phyloP scores from a whole-genome alignment of 345 rosid species.

The Streptanthus diversifolius region DNA sequence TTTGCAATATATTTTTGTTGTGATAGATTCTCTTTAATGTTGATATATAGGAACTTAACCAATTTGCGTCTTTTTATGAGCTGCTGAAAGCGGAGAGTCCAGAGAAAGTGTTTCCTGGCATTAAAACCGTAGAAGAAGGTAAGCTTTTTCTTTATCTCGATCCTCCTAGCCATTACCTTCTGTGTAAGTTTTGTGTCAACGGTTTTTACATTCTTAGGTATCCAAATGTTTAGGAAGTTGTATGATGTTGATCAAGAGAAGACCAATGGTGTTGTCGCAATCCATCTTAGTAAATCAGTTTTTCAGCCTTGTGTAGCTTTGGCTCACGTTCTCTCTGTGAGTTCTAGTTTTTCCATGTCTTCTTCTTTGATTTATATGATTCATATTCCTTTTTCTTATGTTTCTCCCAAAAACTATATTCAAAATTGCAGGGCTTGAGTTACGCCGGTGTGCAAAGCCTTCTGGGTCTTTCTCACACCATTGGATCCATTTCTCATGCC shows the following conservation, averaged over 20 bases:
- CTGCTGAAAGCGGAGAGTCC: slow-evolving; percentile 59
- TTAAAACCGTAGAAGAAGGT: slow-evolving; percentile 64
- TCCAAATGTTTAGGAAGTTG: slow-evolving; percentile 12
- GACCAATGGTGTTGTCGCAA: slow-evolving; percentile 25
- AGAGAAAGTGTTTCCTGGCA: slow-evolving; percentile 61
- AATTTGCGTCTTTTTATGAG: slow-evolving; percentile 48
- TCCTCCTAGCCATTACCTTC: neutral
- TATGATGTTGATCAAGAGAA: slow-evolving; percentile 22
- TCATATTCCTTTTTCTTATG: neutral
- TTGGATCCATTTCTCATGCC: slow-evolving; percentile 55
- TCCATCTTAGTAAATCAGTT: slow-evolving; percentile 27
- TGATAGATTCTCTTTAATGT: slow-evolving; percentile 1
- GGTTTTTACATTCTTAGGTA: slow-evolving; percentile 9
- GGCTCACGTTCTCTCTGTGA: slow-evolving; percentile 33
- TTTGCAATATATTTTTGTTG: neutral
- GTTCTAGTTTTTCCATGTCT: neutral
- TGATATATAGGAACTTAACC: slow-evolving; percentile 43
- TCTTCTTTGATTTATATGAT: neutral
- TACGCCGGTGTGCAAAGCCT: slow-evolving; percentile 55
- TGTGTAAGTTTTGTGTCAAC: neutral
- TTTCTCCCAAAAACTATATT: slow-evolving; percentile 11
- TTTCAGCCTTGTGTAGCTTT: slow-evolving; percentile 31
- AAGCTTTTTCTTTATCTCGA: neutral
- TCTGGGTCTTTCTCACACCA: slow-evolving; percentile 56
- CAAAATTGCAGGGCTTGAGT: slow-evolving; percentile 45